Conservation (phyloP, 768 basidiomycete species). For the Pholiota microspora region DNA sequence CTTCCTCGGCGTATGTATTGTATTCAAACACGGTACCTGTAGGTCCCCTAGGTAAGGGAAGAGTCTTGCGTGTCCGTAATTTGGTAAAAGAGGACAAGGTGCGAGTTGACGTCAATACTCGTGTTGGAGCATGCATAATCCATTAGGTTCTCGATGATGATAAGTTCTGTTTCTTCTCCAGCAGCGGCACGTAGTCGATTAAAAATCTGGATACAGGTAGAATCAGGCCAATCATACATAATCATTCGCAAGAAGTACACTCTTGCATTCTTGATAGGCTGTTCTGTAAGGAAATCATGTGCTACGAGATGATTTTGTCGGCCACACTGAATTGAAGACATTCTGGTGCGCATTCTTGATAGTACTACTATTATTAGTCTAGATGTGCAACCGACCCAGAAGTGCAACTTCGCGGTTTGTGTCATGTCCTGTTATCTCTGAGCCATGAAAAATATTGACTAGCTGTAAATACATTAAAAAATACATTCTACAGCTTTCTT, state of each 20-base stretch:
- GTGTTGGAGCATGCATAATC: constrained; percentile 3
- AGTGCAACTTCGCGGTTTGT: not conserved
- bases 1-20: no score
- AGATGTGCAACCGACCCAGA: not conserved
- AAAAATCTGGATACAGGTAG: constrained; percentile 28
- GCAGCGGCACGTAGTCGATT: constrained; percentile 31
- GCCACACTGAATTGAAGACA: not conserved
- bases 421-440: no score
- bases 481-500: no score
- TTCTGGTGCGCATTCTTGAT: not conserved
- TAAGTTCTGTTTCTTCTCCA: constrained; percentile 28
- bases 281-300: constrained; percentile 36
- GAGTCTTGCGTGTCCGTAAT: constrained; percentile 2
- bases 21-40: no score
- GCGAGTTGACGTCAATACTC: not conserved
- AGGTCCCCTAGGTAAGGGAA: constrained; percentile 1
- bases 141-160: constrained; percentile 36
- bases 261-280: constrained; percentile 31
- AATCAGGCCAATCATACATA: constrained; percentile 40
- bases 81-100: not conserved
- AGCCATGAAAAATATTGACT: no score
- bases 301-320: constrained; percentile 12
- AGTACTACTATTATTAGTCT: not conserved
- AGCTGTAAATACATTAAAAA: no score
- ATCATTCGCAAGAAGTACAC: constrained; percentile 35